Base-by-base conservation (phyloP, 768 basidiomycete genomes). In the Serpula lacrymans region DNA sequence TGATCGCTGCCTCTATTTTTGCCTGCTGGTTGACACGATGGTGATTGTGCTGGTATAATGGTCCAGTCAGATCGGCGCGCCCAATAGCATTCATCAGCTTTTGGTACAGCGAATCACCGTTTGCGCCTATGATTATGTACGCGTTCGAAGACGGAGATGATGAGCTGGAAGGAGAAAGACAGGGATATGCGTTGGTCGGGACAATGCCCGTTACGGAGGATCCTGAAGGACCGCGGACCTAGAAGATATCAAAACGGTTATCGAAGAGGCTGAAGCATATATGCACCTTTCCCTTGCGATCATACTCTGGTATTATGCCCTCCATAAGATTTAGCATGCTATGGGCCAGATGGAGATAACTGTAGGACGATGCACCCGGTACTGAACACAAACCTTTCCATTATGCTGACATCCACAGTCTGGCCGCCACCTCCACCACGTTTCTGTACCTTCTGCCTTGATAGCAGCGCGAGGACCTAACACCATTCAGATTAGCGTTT, bases 251-350 rank as follows among this genome's bases (percentile, higher is more conserved):
- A 26, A 12, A 4, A 27, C 10, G 8, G 13, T 30, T n/a, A n/a
- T n/a, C n/a, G n/a, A n/a, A n/a, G n/a, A n/a, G 12, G 12, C 26
- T 23, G 22, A 32, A n/a, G n/a, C 17, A 29, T 28, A 34, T 31
- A 41, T 5, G 6, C 7, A 80, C 81, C 62, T 80, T 82, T 42
- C 75, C 75, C 55, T 81, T 84, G 39, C 83, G 77, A 54, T 84
- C 81, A 41, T 81, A 84, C 58, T 83, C 84, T 9, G 84, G 84
- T 34, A 84, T 78, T 43, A 86, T 77, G 2, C 84, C 83, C 51
- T 85, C 84, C 84, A 84, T 86, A 34, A 84, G 60, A 51, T 84
- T 86, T 4, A 85, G 60, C 82, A 85, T 84, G 51, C 82, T 85
- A 41, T 14, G n/a, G n/a, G n/a, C n/a, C n/a, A n/a, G n/a, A n/a